Conservation (phyloP, 257 asterid genomes). For the Phtheirospermum japonicum region DNA sequence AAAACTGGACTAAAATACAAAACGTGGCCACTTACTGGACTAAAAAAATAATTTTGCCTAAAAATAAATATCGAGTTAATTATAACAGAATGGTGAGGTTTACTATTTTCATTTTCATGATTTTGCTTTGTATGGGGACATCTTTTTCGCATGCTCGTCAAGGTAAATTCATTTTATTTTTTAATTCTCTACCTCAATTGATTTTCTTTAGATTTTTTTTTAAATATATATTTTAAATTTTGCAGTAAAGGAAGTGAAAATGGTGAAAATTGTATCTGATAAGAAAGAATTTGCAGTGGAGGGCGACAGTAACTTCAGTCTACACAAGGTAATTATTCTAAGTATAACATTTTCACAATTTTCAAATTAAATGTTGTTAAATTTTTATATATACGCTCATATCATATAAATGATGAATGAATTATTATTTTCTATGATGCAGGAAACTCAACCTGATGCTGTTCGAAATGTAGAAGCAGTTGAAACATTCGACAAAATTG, state of each 20-base stretch:
- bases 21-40: too few relatives aligned
- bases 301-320: background rate
- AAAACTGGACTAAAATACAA: too few relatives aligned
- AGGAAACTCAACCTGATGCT: conserved; percentile 28
- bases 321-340: background rate
- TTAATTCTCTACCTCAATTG: too few relatives aligned
- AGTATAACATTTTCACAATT: too few relatives aligned
- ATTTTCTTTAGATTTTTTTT: background rate
- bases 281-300: background rate
- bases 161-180: background rate
- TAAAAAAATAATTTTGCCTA: too few relatives aligned
- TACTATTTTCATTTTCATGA: background rate
- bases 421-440: conserved; percentile 18
- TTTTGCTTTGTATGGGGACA: background rate
- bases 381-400: too few relatives aligned
- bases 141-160: conserved; percentile 5
- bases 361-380: too few relatives aligned
- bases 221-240: too few relatives aligned
- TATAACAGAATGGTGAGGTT: background rate
- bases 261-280: background rate
- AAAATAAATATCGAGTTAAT: background rate
- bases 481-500: background rate
- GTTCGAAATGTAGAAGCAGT: conserved; percentile 20
- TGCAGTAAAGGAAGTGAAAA: background rate
- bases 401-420: too few relatives aligned